Base-by-base conservation (phyloP, 1,284 basidiomycete genomes). In the Melampsora medusae region DNA sequence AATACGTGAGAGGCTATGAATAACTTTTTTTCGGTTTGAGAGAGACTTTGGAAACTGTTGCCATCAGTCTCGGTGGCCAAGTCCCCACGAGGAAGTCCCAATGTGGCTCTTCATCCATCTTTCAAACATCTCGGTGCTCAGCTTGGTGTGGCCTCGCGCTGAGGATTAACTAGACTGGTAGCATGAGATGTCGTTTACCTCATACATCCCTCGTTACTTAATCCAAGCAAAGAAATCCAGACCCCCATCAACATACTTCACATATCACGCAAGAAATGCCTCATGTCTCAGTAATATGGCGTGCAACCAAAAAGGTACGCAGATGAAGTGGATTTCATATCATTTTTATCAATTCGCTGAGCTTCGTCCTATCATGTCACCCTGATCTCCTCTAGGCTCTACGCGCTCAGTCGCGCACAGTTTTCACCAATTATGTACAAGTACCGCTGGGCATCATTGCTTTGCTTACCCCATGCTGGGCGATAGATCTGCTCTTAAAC, bases 401-500 rank as follows among this genome's bases (percentile, higher is more conserved):
- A 19, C 22, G 42, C 42, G 38, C 33, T 22, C 35, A 67, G 22
- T 46, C 38, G 5, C 46, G 65, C 16, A 67, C n/a, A 14, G 38
- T 68, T 9, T 68, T 68, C 31, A 68, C 46, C 10, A 68, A 68
- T 68, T 68, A 68, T 48, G 28, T 68, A 22, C 67, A 68, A 48
- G 67, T 68, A 28, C 67, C 67, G 10, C 28, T 68, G 17, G 67
- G 67, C 9, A 28, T 68, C 42, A n/a, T 22, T 22, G 49, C 50
- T 68, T 31, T 68, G 14, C 42, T 68, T 14, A 49, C 49, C 12
- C 65, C 65, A 25, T 67, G 65, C n/a, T 67, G 65, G 65, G 65
- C n/a, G 10, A 38, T 67, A 22, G 42, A 67, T 31, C 65, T 46
- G 19, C n/a, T 22, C 22, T 42, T 67, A 14, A 25, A 25, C 17